Conservation (phyloP, 73 alveolate species). For the Durusdinium trenchii region DNA sequence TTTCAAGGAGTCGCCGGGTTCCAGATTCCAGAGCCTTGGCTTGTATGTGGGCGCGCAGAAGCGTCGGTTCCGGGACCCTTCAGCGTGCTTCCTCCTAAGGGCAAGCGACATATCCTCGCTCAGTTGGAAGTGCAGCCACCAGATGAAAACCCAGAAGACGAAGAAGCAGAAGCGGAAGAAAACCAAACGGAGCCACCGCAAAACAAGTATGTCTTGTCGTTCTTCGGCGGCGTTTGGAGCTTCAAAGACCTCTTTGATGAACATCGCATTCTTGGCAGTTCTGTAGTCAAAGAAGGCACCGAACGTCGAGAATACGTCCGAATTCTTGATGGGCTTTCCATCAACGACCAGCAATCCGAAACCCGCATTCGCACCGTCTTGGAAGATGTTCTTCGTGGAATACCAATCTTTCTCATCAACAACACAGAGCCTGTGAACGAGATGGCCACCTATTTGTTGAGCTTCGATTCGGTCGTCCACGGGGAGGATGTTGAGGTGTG, state of each 20-base stretch:
- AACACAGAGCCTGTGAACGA: no score
- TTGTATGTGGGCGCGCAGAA: not conserved
- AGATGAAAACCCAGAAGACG: not conserved
- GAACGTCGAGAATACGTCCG: not conserved
- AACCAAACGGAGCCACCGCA: not conserved
- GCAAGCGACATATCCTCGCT: not conserved
- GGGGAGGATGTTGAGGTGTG: no score
- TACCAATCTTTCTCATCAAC: not conserved
- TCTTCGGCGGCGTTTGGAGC: not conserved
- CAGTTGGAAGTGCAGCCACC: not conserved
- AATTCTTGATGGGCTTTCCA: not conserved
- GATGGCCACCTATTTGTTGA: no score
- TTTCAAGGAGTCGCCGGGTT: not conserved
- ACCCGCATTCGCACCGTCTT: not conserved
- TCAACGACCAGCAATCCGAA: not conserved
- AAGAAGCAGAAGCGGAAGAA: not conserved
- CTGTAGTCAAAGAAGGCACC: not conserved
- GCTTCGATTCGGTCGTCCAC: no score
- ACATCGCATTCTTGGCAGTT: not conserved
- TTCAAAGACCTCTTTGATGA: not conserved
- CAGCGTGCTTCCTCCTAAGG: not conserved
- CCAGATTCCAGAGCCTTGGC: not conserved
- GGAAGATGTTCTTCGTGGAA: not conserved
- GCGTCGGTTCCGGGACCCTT: not conserved
- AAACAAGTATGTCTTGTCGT: not conserved